These are phyloP conservation scores for Dendrobium catenatum DNA, from an alignment of 106 monocot genomes.

Conservation along the genomic window DNA sequence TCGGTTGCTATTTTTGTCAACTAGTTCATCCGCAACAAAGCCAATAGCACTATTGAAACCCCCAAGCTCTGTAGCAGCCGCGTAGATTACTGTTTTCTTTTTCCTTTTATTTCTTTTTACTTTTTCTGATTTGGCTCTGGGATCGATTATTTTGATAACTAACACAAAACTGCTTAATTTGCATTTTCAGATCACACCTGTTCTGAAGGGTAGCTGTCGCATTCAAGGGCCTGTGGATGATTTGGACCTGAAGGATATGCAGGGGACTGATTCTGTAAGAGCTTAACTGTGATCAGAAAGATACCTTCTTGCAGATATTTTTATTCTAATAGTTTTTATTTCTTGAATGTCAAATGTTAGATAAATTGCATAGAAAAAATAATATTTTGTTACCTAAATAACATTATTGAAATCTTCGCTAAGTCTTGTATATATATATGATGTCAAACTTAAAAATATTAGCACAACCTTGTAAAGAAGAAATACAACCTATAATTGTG, in stretches of 20 bases:
- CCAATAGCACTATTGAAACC: background rate
- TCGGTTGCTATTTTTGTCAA: background rate
- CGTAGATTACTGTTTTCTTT: background rate
- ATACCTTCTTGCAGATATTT: background rate
- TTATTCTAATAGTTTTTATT: no score
- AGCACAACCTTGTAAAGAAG: no score
- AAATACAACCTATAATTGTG: no score
- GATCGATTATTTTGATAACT: background rate
- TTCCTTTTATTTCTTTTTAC: background rate
- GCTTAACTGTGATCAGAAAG: background rate
- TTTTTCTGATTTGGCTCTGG: background rate
- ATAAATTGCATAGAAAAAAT: no score
- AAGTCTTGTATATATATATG: no score
- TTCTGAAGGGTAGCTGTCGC: conserved; percentile 34
- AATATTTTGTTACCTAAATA: no score
- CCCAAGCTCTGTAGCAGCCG: background rate
- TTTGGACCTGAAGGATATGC: conserved; percentile 11
- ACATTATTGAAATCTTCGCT: no score
- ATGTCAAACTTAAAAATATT: no score
- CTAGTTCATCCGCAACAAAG: background rate
- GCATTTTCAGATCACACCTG: conserved; percentile 39
- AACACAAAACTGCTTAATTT: conserved; percentile 1
- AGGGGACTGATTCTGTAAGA: conserved; percentile 22
- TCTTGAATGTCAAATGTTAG: no score
- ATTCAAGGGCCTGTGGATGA: conserved; percentile 41